Base-by-base conservation (phyloP, 345 rosid genomes). In the Citrus glauca region DNA sequence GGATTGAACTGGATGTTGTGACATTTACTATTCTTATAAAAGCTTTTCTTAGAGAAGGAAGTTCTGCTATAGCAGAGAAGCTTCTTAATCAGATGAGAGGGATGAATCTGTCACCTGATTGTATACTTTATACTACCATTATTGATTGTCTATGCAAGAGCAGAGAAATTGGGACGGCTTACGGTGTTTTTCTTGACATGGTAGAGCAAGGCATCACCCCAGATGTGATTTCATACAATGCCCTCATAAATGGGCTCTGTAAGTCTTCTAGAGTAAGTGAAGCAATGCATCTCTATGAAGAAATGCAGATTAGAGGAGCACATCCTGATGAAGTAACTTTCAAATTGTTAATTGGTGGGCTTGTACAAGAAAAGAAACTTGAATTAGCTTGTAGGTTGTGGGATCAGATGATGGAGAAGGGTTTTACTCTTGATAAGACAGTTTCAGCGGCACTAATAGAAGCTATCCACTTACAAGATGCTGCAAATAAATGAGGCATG, bases 341-440 rank as follows among this genome's bases (percentile, higher is more conserved):
- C 78, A 94, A 92, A 80, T 88, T 96, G 87, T 84, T 96, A 65
- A 90, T 96, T 79, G 84, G 90, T 79, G 95, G 95, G 64, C 98
- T 94, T 71, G 60, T 94, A 65, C 80, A 81, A 79, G 94, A 89
- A 82, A 90, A 87, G 77, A 87, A 89, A 69, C 53, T 90, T 71
- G 76, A 89, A 37, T 38, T 72, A 61, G 99, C 98, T 79, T 91
- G 88, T 87, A 85, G 77, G 81, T 80, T 94, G 77, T 96, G 99
- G 99, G 98, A 93, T 89, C 88, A 89, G 85, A 96, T 96, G 99
- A 96, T 96, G 99, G 97, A 96, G 83, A 92, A 85, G 82, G 98
- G 99, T 71, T 91, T 91, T 81, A 91, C 98, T 42, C 98, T 96
- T 78, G 98, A 96, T 79, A 89, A 86, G 83, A 80, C 88, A 80